Base-by-base conservation (phyloP, 2,329 filamentous ascomycete genomes). In the Lasiodiplodia citricola region DNA sequence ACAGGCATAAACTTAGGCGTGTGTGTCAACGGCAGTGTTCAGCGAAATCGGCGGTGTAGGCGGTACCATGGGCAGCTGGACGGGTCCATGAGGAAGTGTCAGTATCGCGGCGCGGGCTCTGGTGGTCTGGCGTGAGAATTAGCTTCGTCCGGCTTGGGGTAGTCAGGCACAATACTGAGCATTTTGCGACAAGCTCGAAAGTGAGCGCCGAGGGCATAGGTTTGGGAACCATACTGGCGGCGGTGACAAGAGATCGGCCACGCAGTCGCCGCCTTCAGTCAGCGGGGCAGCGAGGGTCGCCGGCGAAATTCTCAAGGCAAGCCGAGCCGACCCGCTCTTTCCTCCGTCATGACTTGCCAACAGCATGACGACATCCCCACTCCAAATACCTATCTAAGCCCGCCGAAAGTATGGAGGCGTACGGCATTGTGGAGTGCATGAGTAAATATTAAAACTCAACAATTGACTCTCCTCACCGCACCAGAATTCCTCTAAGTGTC, bases 51-150 rank as follows among this genome's bases (percentile, higher is more conserved):
- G 96, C 38, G 37, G 41, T 23, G 23, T 23, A 37, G 35, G 44
- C 51, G 1, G 91, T 86, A 69, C 96, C 96, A 88, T 99, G 7
- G 57, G 57, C 14, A 67, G 23, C n/a, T 57, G 65, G 44, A 67
- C 65, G 1, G 91, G 87, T 69, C 96, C 96, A 88, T 99, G 96
- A 63, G 96, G 95, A 31, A 99, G 89, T 58, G 90, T 91, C 66
- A 99, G 86, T 69, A 89, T 90, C 66, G 96, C 96, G 62, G 96
- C 96, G 73, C 96, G 92, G 31, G 96, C 96, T 85, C 95, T 93
- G 13, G 95, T 98, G 60, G 94, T 96, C 95, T 98, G 72, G 68
- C 51, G 10, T 13, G 38, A 8, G 7, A 44, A 58, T 73, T n/a
- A 73, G 51, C 60, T 14, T 14, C 37, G 68, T n/a, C 25, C 8